Evolutionary conservation across 495 filamentous ascomycete genomes (phyloP), one percentile per base, ranked within the genome.

Genomic region (Saxophila tyrrhenica): DNA sequence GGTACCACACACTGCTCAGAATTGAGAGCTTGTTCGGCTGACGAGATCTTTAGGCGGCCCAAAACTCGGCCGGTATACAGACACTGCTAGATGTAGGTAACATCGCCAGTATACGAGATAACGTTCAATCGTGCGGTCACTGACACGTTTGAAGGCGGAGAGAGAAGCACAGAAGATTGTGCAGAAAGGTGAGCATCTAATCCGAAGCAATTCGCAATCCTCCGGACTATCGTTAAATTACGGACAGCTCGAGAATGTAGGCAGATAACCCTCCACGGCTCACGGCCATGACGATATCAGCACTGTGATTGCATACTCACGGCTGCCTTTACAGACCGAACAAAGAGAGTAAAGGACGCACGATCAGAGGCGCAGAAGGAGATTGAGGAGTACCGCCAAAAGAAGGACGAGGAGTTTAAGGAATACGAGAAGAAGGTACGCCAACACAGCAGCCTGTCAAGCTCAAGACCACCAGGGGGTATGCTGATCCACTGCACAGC

Each of bases 161-260:
- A 84, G 88, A 74, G 92, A 98, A 73, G 92, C 92, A 60, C 89
- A 95, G 73, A 96, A 95, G 78, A 98, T 97, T 69, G 92, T 98
- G 29, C 90, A 96, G 69, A 86, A 90, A 83, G 82, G 89, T 92
- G 64, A 38, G 71, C 65, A n/a, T 35, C 7, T n/a, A n/a, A n/a
- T n/a, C n/a, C n/a, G n/a, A n/a, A n/a, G n/a, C n/a, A n/a, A n/a
- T n/a, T n/a, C n/a, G n/a, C n/a, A n/a, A n/a, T n/a, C n/a, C n/a
- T n/a, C n/a, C n/a, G n/a, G n/a, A 39, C 8, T 16, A 8, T 13
- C 22, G 29, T 68, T 76, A 54, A 75, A 64, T 19, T 56, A 54
- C n/a, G 39, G 7, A 67, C 61, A 86, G 84, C 84, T 55, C 74
- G 84, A 78, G 84, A 87, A 79, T 87, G 84, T 87, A 80, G 57